Conservation (phyloP, 352 stramenopile genomes). For the Pseudoperonospora humuli region DNA sequence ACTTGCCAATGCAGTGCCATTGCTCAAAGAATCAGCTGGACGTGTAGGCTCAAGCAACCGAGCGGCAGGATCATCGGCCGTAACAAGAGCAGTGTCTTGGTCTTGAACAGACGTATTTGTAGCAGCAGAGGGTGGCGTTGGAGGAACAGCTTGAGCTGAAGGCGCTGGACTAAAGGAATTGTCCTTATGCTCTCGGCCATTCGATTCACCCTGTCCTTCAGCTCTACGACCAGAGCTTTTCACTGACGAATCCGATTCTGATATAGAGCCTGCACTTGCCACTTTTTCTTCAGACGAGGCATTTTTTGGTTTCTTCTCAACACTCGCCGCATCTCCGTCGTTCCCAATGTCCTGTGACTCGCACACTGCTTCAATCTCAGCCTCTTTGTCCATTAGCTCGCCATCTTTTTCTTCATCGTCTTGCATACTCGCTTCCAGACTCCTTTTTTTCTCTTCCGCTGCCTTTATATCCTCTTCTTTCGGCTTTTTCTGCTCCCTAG, state of each 20-base stretch:
- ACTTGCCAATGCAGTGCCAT: background rate
- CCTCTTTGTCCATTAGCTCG: slow-evolving; percentile 4
- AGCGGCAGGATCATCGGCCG: background rate
- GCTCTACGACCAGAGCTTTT: background rate
- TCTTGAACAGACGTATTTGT: background rate
- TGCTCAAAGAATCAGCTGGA: background rate
- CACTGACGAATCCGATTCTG: background rate
- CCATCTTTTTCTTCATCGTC: slow-evolving; percentile 2
- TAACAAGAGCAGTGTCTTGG: background rate
- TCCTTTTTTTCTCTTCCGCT: background rate
- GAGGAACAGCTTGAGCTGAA: background rate
- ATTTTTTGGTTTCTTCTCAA: slow-evolving; percentile 6
- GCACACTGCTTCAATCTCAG: slow-evolving; percentile 6
- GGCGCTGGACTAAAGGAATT: background rate
- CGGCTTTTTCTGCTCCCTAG: slow-evolving; percentile 2
- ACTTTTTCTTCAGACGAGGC: background rate
- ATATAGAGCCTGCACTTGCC: background rate
- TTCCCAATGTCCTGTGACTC: slow-evolving; percentile 7
- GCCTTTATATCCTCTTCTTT: background rate
- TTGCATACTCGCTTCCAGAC: background rate
- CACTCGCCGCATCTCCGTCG: slow-evolving; percentile 7
- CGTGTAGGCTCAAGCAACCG: background rate
- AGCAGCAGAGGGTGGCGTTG: background rate
- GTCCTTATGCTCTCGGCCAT: slow-evolving; percentile 3
- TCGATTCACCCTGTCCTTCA: background rate